Evolutionary conservation across 225 moss, liverwort and hornwort genomes (phyloP), one percentile per base, ranked within the genome.

Genomic region (Neckera pumila): DNA sequence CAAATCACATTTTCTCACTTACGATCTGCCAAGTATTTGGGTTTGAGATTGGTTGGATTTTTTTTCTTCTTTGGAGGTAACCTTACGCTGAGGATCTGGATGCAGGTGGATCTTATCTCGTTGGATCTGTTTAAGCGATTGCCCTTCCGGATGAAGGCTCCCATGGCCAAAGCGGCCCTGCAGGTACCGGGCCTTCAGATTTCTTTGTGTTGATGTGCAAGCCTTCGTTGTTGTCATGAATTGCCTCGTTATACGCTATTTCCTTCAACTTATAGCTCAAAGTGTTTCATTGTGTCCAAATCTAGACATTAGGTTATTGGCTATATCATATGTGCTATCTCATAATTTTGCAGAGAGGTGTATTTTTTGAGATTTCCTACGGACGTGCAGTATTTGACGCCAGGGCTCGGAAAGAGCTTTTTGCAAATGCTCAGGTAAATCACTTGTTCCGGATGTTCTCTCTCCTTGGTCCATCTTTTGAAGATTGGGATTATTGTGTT

Each of bases 21-120:
- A 59, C 34, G 76, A 22, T 76, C 17, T 66, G 23, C 56, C 65
- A 78, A 79, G 40, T 42, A 17, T 53, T 51, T 74, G 31, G 65
- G 34, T 73, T 86, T 83, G 58, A 61, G 72, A 72, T 59, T 72
- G n/a, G 13, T 84, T 27, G 51, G 10, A 84, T 56, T 15, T 40
- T 76, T 53, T 23, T n/a, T 25, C n/a, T 36, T 23, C 51, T 60
- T 83, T 72, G 71, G 70, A 89, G 73, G 59, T 65, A 31, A 54
- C 7, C 73, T 87, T n/a, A 80, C 70, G 51, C 57, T 81, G 86
- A 56, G 80, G 79, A 90, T 66, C 42, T 79, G 76, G 65, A 85
- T 80, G 85, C 94, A 99, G 97, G 95, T 96, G 74, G 99, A 99
- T 90, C 80, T 99, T 81, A 97, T 99, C 63, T 95, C 99, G 42